phyloP scores from a whole-genome alignment of 2,329 filamentous ascomycete genomes.

The Cladosporium sp. region DNA sequence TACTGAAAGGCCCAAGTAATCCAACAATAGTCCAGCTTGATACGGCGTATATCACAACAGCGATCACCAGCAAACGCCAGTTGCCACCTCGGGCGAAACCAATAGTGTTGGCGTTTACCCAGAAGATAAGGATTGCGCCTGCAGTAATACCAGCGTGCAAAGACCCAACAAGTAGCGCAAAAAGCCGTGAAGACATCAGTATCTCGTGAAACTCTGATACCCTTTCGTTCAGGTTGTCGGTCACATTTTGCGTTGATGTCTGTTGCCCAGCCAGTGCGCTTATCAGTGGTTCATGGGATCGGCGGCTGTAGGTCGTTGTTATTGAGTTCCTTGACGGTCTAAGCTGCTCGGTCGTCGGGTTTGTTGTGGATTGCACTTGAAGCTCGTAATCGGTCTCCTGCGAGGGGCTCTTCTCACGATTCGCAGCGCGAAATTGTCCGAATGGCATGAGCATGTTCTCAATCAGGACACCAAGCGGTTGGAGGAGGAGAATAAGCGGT shows the following conservation, averaged over 20 bases:
- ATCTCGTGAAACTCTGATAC: not conserved
- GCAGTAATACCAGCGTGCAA: not conserved
- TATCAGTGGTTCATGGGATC: not conserved
- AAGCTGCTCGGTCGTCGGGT: not conserved
- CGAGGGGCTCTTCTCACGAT: not conserved
- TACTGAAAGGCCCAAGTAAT: not conserved
- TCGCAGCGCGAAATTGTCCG: not conserved
- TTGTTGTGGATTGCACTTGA: not conserved
- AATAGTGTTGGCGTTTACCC: not conserved
- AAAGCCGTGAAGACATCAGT: not conserved
- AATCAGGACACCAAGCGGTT: conserved; percentile 21
- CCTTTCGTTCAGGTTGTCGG: not conserved
- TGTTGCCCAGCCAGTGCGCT: not conserved
- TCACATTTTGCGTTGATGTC: not conserved
- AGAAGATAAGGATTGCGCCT: conserved; percentile 1
- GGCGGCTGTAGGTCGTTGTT: not conserved
- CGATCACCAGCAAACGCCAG: not conserved
- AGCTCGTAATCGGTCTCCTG: not conserved
- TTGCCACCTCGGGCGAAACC: not conserved
- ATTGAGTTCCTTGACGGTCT: not conserved
- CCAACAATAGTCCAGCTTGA: not conserved
- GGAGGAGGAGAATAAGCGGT: conserved; percentile 23
- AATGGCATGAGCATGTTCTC: conserved; percentile 16
- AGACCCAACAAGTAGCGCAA: not conserved
- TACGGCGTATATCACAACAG: not conserved